Base-by-base conservation (phyloP, 225 moss, liverwort and hornwort genomes). In the Bryum argenteum region DNA sequence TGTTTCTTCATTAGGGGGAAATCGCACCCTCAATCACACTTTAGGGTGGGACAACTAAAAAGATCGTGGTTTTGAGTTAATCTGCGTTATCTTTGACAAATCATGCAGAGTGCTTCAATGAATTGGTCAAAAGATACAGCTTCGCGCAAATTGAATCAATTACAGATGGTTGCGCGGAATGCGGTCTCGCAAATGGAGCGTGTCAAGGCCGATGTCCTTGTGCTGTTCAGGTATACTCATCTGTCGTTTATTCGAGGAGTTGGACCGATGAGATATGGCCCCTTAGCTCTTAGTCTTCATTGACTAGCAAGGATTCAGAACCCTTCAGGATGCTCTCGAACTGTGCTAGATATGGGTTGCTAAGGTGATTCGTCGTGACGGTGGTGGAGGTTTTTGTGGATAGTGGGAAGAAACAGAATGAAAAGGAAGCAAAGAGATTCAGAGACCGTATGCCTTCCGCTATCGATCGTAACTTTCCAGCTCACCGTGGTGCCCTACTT, bases 391-490 rank as follows among this genome's bases (percentile, higher is more conserved):
- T 28, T 66, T 67, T 65, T 69, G 63, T 50, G 70, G 26, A 7
- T 22, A 82, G 82, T 78, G 82, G 82, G 43, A 83, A 83, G 65
- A 61, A 69, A 14, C 72, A 80, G 61, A 86, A 83, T 78, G 75
- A 37, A 53, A 80, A 71, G 0, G 82, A 80, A 71, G 71, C 82
- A 39, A 78, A 74, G 62, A 61, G 75, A 75, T 59, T 86, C 24
- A 74, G 71, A 50, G 55, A 75, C 61, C 23, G 48, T 18, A 83
- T 83, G 54, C 77, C 82, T 37, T 77, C 69, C 8, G 82, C 77
- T 23, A 66, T 44, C 13, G 75, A 73, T 55, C 82, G 82, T 58
- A 21, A 71, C 51, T 86, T 86, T 72, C 59, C 12, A 71, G 72
- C 83, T 72, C 41, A 71, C 16, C 56, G 21, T 65, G 77, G 78